Conservation (phyloP, 208 protist genomes). For the Spongospora subterranea region DNA sequence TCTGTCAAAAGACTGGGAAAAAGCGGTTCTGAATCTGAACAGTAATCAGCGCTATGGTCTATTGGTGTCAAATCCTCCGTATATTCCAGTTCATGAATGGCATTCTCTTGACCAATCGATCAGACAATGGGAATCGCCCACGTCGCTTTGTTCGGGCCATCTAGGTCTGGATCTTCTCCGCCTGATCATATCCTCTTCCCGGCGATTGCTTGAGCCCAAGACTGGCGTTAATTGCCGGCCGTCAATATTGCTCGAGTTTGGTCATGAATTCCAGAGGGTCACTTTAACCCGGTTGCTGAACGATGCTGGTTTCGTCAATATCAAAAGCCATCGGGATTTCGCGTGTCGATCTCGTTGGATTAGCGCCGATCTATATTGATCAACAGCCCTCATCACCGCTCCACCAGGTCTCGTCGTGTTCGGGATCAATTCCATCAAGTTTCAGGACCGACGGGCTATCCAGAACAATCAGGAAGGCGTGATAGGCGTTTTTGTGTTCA, state of each 20-base stretch:
- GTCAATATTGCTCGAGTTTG: constrained; percentile 7
- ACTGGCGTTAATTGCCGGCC: neutral
- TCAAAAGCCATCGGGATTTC: neutral
- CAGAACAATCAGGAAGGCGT: no score
- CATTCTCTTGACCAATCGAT: neutral
- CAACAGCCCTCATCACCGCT: no score
- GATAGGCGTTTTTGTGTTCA: no score
- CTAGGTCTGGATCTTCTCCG: constrained; percentile 4
- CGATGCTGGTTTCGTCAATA: neutral
- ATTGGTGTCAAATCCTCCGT: constrained; percentile 21
- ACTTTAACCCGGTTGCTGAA: neutral
- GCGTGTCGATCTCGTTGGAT: neutral
- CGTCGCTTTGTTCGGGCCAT: neutral
- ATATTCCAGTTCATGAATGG: constrained; percentile 29
- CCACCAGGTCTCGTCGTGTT: no score
- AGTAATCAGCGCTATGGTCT: neutral
- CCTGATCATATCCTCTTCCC: neutral
- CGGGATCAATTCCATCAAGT: no score
- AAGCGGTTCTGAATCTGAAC: neutral
- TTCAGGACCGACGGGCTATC: no score
- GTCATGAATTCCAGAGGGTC: neutral
- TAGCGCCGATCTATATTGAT: neutral
- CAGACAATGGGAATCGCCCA: neutral
- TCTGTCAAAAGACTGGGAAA: neutral
- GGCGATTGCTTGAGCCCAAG: neutral